Evolutionary conservation across 768 basidiomycete species (phyloP).

Genomic region (Mrakia gelida): DNA sequence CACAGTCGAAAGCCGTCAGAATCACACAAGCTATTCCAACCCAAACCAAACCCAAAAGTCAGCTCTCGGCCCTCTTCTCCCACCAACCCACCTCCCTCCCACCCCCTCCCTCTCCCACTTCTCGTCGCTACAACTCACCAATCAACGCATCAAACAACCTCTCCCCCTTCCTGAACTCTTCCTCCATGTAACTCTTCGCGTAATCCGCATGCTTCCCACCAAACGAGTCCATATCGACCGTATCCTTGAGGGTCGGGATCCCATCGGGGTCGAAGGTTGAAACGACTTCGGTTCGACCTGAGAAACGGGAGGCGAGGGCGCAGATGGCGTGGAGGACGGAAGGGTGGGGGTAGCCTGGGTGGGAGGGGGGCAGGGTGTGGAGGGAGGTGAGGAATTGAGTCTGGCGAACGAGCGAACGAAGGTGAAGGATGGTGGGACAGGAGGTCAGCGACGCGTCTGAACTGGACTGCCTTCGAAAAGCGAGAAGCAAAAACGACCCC

Average conservation of each 20-base stretch:
- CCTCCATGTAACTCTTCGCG: constrained; percentile 16
- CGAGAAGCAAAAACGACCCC: no score
- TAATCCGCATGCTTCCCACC: constrained; percentile 20
- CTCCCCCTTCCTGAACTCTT: constrained; percentile 14
- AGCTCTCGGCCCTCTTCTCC: not conserved
- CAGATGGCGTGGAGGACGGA: constrained; percentile 31
- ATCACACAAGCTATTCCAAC: constrained; percentile 9
- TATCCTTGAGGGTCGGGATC: constrained; percentile 5
- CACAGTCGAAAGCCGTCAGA: constrained; percentile 20
- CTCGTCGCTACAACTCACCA: not conserved
- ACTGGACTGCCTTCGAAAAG: no score
- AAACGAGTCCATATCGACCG: constrained; percentile 18
- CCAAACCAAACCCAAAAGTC: not conserved
- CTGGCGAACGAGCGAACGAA: not conserved
- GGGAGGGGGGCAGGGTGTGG: not conserved
- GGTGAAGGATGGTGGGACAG: not conserved
- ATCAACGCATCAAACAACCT: constrained; percentile 26
- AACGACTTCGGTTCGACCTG: constrained; percentile 9
- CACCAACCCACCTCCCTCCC: no score
- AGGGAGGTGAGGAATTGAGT: constrained; percentile 8
- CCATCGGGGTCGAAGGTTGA: not conserved
- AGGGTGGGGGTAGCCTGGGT: constrained; percentile 15
- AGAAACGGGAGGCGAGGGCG: constrained; percentile 18
- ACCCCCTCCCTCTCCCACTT: no score
- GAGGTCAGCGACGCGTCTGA: not conserved